phyloP scores from a whole-genome alignment of 441 rosid genomes.

The Populus tomentosa region DNA sequence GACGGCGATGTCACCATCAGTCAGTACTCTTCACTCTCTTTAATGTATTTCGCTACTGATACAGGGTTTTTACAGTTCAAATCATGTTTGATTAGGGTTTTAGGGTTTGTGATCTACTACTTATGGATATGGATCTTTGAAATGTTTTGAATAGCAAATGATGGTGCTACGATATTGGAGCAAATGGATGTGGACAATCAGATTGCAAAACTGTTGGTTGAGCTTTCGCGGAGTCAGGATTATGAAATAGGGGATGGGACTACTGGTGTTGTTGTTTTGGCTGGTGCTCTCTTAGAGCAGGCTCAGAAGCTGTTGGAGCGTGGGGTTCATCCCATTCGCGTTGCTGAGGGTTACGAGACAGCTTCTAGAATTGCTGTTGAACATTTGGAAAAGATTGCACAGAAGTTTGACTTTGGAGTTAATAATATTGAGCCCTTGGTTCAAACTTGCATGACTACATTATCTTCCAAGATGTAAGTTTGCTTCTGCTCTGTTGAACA shows the following conservation, averaged over 20 bases:
- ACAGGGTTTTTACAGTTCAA: neutral
- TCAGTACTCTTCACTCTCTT: constrained; percentile 24
- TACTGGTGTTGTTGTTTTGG: constrained; percentile 96
- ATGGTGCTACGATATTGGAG: constrained; percentile 96
- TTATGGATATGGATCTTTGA: neutral
- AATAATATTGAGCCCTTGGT: constrained; percentile 71
- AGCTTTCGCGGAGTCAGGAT: constrained; percentile 94
- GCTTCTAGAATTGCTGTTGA: constrained; percentile 87
- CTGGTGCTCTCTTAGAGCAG: constrained; percentile 92
- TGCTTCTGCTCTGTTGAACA: neutral
- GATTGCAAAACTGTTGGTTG: constrained; percentile 95
- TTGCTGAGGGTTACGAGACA: constrained; percentile 92
- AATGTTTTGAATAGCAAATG: constrained; percentile 55
- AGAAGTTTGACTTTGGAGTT: constrained; percentile 67
- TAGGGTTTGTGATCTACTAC: neutral
- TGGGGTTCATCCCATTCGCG: constrained; percentile 88
- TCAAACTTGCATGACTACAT: constrained; percentile 92
- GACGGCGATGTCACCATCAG: constrained; percentile 95
- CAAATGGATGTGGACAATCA: constrained; percentile 99
- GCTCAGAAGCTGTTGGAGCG: constrained; percentile 86
- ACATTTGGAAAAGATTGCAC: constrained; percentile 68
- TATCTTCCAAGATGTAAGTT: constrained; percentile 83
- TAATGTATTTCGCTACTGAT: neutral
- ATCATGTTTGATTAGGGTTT: neutral
- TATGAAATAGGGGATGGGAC: constrained; percentile 99